Evolutionary conservation across 129 eudicot species (phyloP).

Genomic region (Centella asiatica): DNA sequence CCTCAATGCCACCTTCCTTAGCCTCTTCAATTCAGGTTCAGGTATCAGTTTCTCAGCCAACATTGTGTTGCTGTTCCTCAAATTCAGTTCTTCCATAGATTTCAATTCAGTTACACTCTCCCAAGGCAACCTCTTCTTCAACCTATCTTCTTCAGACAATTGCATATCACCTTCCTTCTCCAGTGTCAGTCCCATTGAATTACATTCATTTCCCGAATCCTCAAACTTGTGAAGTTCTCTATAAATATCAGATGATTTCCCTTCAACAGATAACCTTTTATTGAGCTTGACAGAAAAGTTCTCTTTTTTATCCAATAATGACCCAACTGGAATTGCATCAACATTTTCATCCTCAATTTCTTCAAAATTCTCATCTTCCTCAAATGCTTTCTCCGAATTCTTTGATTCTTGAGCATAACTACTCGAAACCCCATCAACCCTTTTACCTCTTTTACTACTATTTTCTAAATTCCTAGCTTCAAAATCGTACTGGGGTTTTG

Average conservation of each 20-base stretch:
- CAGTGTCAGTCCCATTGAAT: conserved; percentile 18
- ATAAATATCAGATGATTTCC: neutral
- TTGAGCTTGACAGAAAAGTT: conserved; percentile 4
- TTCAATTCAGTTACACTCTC: conserved; percentile 13
- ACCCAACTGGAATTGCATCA: conserved; percentile 11
- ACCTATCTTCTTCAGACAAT: conserved; percentile 7
- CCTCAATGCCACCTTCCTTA: conserved; percentile 73
- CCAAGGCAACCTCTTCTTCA: conserved; percentile 38
- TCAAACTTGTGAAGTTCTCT: conserved; percentile 1
- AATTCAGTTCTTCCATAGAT: conserved; percentile 11
- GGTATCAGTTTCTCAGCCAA: conserved; percentile 74
- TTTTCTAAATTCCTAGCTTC: conserved; percentile 14
- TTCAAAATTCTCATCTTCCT: conserved; percentile 14
- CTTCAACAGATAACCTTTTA: conserved; percentile 4
- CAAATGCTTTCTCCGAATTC: conserved; percentile 1
- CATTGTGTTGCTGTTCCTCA: conserved; percentile 41
- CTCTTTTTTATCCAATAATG: conserved; percentile 15
- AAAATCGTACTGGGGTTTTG: conserved; percentile 22
- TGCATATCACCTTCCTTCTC: conserved; percentile 11
- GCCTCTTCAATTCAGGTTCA: conserved; percentile 75
- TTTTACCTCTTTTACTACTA: neutral
- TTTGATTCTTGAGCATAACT: neutral
- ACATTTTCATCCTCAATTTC: conserved; percentile 17
- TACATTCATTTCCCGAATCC: conserved; percentile 12
- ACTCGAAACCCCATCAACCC: conserved; percentile 2